Base-by-base conservation (phyloP, 768 basidiomycete species). In the Lactarius tabidus region DNA sequence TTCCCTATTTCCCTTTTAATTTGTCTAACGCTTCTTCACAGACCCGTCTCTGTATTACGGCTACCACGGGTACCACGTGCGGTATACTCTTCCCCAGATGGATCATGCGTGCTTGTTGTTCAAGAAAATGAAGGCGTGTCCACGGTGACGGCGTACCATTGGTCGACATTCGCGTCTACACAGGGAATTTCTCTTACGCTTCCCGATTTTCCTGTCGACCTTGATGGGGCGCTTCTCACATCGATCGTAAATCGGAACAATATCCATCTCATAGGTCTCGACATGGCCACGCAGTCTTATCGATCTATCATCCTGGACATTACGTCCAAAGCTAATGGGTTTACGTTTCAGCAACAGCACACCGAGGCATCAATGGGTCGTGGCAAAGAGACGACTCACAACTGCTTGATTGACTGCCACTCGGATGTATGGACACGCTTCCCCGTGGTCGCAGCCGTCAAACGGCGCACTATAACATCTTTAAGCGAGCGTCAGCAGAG, bases 241-340 rank as follows among this genome's bases (percentile, higher is more conserved):
- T 85, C 87, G 0, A 62, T 87, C n/a, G 74, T 76, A 35, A 77
- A 71, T 48, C 76, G 81, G 43, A 73, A 70, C 10, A 76, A 75
- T 36, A 77, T 82, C 6, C 80, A 85, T 69, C 59, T 84, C 12
- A 31, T 86, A 1, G 68, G 69, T 6, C 72, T 86, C 5, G 78
- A 83, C 60, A 62, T 73, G 3, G 35, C 71, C 2, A 36, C 71
- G 1, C 74, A 70, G 1, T 62, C 68, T 23, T 81, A 79, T 59
- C 71, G 69, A 33, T 88, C 86, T 0, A 38, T 81, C 18, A 77
- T 75, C 1, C 70, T 87, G 41, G 77, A 80, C 36, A 85, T 87
- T 66, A 84, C 83, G 5, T 79, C 79, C 56, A 84, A 82, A 62
- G 73, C 78, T 1, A 85, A 85, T 0, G 84, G 86, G 62, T 86